A percentile compares a stretch with the other conserved stretches of the same genome.
phyloP scores from a whole-genome alignment of 768 basidiomycete genomes.

The Cyathus striatus region DNA sequence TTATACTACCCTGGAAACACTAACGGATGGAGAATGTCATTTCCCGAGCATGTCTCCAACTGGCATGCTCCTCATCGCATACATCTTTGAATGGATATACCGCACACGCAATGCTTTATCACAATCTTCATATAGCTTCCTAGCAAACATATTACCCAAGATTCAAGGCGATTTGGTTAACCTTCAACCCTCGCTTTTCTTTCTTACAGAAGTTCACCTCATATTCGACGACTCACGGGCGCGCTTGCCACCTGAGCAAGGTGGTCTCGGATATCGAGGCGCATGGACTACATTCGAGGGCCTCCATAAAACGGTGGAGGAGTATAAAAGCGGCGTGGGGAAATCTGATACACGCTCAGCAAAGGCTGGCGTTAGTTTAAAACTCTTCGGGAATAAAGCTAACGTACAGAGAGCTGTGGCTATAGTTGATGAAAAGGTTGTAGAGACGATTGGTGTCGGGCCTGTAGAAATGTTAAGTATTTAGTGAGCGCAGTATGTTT shows the following conservation, averaged over 20 bases:
- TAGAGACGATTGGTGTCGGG: constrained; percentile 18
- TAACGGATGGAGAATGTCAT: constrained; percentile 50
- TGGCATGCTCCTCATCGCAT: constrained; percentile 57
- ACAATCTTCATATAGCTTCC: constrained; percentile 16
- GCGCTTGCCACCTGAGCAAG: constrained; percentile 44
- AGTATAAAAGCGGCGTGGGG: constrained; percentile 33
- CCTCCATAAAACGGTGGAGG: constrained; percentile 49
- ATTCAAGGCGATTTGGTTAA: constrained; percentile 46
- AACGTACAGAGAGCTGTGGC: constrained; percentile 15
- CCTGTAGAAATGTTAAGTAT: constrained; percentile 19
- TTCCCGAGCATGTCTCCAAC: constrained; percentile 60
- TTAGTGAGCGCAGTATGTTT: no score
- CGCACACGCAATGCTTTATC: constrained; percentile 34
- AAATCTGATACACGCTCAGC: constrained; percentile 33
- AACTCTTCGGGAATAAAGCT: constrained; percentile 33
- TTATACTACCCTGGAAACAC: constrained; percentile 46
- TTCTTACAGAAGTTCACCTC: constrained; percentile 47
- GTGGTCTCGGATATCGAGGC: constrained; percentile 61
- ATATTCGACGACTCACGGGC: constrained; percentile 67
- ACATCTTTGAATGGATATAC: constrained; percentile 54
- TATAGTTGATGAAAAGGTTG: constrained; percentile 21
- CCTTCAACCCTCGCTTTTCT: constrained; percentile 56
- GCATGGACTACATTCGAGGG: constrained; percentile 55
- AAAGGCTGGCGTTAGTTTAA: constrained; percentile 40
- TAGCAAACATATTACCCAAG: constrained; percentile 36